These are phyloP conservation scores for Spathaspora sp. DNA, from an alignment of 1,139 yeast genomes.

Conservation along the genomic window DNA sequence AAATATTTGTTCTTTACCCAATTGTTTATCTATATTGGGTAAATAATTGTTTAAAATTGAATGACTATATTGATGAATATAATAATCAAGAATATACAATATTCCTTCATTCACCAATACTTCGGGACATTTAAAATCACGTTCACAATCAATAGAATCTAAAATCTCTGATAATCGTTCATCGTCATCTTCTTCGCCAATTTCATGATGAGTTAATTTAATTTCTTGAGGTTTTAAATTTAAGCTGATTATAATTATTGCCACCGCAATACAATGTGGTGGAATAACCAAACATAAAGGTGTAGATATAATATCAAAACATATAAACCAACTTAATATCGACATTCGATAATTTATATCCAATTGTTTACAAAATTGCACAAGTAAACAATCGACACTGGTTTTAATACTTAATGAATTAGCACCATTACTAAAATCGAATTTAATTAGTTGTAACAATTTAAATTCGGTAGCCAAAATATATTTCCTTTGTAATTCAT, in stretches of 20 bases:
- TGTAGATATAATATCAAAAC: slow-evolving; percentile 73
- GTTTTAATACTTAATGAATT: slow-evolving; percentile 19
- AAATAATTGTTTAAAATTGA: slow-evolving; percentile 30
- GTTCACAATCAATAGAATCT: slow-evolving; percentile 35
- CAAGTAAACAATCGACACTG: slow-evolving; percentile 63
- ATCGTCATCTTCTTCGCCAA: slow-evolving; percentile 26
- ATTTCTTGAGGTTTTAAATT: slow-evolving; percentile 42
- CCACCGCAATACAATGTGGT: slow-evolving; percentile 77
- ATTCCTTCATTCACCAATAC: slow-evolving; percentile 59
- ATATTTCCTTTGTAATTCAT: slow-evolving; percentile 52
- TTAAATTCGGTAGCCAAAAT: slow-evolving; percentile 64
- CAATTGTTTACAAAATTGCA: slow-evolving; percentile 63
- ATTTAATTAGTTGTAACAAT: slow-evolving; percentile 70
- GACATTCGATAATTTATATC: slow-evolving; percentile 46
- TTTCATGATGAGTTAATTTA: slow-evolving; percentile 19
- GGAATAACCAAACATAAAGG: slow-evolving; percentile 72
- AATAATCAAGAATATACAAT: slow-evolving; percentile 60
- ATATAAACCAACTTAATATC: slow-evolving; percentile 70
- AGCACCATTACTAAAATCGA: slow-evolving; percentile 63
- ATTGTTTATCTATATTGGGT: slow-evolving; percentile 30
- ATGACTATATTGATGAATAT: slow-evolving; percentile 49
- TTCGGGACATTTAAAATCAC: slow-evolving; percentile 50
- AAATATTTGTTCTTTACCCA: slow-evolving; percentile 47
- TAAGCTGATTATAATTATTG: slow-evolving; percentile 48
- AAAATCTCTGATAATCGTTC: slow-evolving; percentile 27